These are phyloP conservation scores for Pugionium dolabratum DNA, from an alignment of 345 rosid genomes.

Conservation along the genomic window DNA sequence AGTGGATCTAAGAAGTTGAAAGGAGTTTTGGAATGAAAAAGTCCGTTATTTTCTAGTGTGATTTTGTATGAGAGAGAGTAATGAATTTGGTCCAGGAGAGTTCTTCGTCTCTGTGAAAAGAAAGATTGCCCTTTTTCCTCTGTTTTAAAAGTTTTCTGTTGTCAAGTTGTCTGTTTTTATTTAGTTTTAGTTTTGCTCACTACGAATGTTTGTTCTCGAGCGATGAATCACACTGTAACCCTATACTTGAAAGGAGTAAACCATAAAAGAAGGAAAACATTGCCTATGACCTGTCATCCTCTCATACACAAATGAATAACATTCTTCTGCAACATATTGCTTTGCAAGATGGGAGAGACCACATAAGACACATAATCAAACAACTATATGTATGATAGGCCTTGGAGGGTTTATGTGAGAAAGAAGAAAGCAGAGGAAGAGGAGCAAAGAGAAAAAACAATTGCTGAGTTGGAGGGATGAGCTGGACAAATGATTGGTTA, in stretches of 20 bases:
- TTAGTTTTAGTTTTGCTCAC: not conserved
- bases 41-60: slow-evolving; percentile 32
- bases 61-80: slow-evolving; percentile 31
- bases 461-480: no score
- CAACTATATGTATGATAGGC: not conserved
- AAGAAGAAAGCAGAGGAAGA: no score
- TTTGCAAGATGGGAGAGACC: slow-evolving; percentile 22
- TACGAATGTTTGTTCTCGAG: slow-evolving; percentile 6
- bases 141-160: slow-evolving; percentile 3
- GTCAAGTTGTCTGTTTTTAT: slow-evolving; percentile 1
- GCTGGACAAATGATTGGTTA: no score
- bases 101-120: not conserved
- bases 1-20: slow-evolving; percentile 79
- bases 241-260: slow-evolving; percentile 6
- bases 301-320: slow-evolving; percentile 24
- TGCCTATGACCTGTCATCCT: slow-evolving; percentile 29
- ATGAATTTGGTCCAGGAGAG: not conserved
- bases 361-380: slow-evolving; percentile 18
- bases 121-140: not conserved
- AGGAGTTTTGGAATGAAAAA: slow-evolving; percentile 53
- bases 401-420: no score
- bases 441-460: no score
- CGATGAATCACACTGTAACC: not conserved
- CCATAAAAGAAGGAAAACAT: not conserved
- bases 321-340: slow-evolving; percentile 25